Conservation (phyloP, 73 alveolate genomes). For the Uronychia binucleata region DNA sequence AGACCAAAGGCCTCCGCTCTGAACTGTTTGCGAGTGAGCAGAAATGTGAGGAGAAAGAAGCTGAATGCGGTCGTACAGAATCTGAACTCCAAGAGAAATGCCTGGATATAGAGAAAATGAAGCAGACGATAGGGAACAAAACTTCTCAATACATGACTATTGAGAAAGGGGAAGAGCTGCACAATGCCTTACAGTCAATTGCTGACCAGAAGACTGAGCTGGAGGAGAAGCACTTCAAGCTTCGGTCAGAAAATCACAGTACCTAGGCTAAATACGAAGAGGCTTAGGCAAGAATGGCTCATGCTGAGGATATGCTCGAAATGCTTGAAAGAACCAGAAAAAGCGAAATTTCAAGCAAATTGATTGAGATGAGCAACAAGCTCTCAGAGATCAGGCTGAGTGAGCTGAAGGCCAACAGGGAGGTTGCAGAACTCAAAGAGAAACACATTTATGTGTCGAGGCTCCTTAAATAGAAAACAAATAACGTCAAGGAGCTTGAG, state of each 20-base stretch:
- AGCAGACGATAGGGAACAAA: constrained; percentile 25
- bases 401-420: constrained; percentile 55
- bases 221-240: constrained; percentile 54
- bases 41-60: constrained; percentile 51
- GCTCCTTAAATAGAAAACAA: constrained; percentile 31
- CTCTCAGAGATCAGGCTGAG: constrained; percentile 38
- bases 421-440: constrained; percentile 46
- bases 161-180: constrained; percentile 48
- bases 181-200: constrained; percentile 11
- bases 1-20: too few relatives aligned
- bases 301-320: constrained; percentile 38
- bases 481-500: constrained; percentile 28
- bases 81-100: constrained; percentile 68
- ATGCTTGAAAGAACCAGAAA: constrained; percentile 22
- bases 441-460: constrained; percentile 46
- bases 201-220: constrained; percentile 50
- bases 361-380: constrained; percentile 44
- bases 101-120: constrained; percentile 53
- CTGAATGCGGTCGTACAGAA: constrained; percentile 68
- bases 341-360: constrained; percentile 39
- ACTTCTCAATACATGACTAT: constrained; percentile 32
- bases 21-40: constrained; percentile 71
- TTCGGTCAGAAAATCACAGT: constrained; percentile 23
- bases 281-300: constrained; percentile 38
- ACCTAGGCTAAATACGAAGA: constrained; percentile 33